Conservation (phyloP, 208 protist genomes). For the Jaenimonas drosophilae region DNA sequence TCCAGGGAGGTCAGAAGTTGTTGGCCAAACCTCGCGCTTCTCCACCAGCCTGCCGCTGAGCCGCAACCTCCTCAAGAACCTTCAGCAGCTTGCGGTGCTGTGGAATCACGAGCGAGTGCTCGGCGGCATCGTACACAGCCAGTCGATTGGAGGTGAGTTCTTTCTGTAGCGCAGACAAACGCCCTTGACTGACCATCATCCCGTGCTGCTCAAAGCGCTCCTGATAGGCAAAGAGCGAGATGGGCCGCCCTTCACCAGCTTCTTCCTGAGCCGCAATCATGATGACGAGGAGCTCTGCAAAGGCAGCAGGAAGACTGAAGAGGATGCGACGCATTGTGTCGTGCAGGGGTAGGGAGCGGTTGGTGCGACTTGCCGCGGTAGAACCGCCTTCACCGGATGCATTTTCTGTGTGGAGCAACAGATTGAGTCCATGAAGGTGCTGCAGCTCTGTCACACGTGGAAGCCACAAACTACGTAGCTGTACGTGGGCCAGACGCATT, state of each 20-base stretch:
- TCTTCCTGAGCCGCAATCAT: constrained; percentile 57
- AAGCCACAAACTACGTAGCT: constrained; percentile 45
- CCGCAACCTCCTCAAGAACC: constrained; percentile 60
- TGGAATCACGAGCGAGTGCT: constrained; percentile 63
- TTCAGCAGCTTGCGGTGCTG: constrained; percentile 42
- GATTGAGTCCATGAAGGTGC: constrained; percentile 21
- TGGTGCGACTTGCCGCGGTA: constrained; percentile 1
- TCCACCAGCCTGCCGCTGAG: constrained; percentile 16
- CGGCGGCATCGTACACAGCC: constrained; percentile 55
- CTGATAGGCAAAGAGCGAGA: constrained; percentile 45
- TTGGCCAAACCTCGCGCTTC: not conserved
- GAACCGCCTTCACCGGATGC: constrained; percentile 7
- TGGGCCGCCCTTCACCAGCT: constrained; percentile 39
- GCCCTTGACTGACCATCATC: constrained; percentile 54
- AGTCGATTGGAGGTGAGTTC: constrained; percentile 83
- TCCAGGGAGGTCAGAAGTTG: not conserved
- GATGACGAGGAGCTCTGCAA: constrained; percentile 46
- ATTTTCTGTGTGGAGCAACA: constrained; percentile 48
- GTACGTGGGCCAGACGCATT: constrained; percentile 30
- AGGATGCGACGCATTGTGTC: constrained; percentile 77
- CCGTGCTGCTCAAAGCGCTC: constrained; percentile 47
- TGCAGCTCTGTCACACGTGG: constrained; percentile 54
- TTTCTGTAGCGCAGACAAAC: constrained; percentile 48
- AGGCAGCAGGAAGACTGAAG: constrained; percentile 52
- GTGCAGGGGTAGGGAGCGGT: constrained; percentile 29